Conservation (phyloP, 2,329 filamentous ascomycete genomes). For the Neoascochyta sp. region DNA sequence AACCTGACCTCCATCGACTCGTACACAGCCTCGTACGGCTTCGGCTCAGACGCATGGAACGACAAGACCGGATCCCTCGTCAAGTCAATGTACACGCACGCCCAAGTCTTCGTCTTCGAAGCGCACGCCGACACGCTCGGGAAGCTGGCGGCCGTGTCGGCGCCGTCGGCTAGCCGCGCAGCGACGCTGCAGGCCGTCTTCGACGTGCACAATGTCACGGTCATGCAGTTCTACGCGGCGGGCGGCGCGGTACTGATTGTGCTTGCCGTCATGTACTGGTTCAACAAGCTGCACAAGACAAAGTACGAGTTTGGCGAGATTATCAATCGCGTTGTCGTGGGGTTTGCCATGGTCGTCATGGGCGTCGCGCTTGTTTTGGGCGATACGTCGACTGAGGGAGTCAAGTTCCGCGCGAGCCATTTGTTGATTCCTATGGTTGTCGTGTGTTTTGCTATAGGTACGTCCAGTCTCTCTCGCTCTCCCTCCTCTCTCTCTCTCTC, state of each 20-base stretch:
- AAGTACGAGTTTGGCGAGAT: slow-evolving; percentile 31
- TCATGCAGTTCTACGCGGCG: slow-evolving; percentile 25
- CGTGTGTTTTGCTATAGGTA: slow-evolving; percentile 15
- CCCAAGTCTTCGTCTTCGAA: slow-evolving; percentile 24
- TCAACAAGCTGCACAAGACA: slow-evolving; percentile 39
- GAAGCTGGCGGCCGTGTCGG: slow-evolving; percentile 20
- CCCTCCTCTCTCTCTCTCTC: neutral
- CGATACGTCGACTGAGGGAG: slow-evolving; percentile 16
- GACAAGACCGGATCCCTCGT: slow-evolving; percentile 14
- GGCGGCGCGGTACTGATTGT: slow-evolving; percentile 47
- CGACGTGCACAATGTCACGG: slow-evolving; percentile 21
- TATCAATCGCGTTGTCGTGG: slow-evolving; percentile 21
- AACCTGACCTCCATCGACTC: slow-evolving; percentile 23
- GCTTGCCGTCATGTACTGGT: slow-evolving; percentile 57
- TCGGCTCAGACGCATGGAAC: slow-evolving; percentile 17
- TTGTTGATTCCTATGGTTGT: slow-evolving; percentile 24
- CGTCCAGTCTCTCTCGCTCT: neutral
- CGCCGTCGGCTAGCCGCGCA: slow-evolving; percentile 2
- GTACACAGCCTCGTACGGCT: slow-evolving; percentile 16
- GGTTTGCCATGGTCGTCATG: slow-evolving; percentile 18
- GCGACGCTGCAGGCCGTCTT: slow-evolving; percentile 14
- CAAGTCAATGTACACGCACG: slow-evolving; percentile 15
- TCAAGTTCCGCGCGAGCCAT: slow-evolving; percentile 20
- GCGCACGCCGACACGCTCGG: slow-evolving; percentile 22
- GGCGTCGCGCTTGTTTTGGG: slow-evolving; percentile 16